Evolutionary conservation across 768 basidiomycete species (phyloP).

Genomic region (Rhodosporidiobolus odoratus): DNA sequence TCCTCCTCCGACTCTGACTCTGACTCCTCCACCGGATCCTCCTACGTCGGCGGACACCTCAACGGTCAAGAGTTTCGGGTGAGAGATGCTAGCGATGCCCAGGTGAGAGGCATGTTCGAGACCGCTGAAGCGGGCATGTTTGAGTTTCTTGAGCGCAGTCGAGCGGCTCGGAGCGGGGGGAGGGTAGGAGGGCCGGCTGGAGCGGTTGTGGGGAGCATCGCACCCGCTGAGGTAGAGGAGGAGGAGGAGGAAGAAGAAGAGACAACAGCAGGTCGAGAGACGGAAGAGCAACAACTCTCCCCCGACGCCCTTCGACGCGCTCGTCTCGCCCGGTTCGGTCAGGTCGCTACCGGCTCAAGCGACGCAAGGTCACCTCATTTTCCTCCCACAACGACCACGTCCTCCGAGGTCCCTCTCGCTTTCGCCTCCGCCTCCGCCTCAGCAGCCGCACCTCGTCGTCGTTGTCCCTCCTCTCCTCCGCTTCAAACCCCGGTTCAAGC

Average conservation of each 20-base stretch:
- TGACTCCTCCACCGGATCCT: not conserved
- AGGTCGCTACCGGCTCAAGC: not conserved
- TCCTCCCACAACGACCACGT: not conserved
- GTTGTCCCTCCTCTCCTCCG: not conserved
- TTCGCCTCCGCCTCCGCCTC: not conserved
- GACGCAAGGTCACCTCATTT: too few species aligned
- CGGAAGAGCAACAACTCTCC: not conserved
- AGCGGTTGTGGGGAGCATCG: not conserved
- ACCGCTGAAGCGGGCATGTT: not conserved
- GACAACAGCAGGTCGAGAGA: not conserved
- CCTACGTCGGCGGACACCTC: not conserved
- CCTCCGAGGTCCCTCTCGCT: not conserved
- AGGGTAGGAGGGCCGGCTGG: not conserved
- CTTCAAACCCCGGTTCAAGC: not conserved
- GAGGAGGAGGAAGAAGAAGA: not conserved
- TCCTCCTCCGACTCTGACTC: not conserved
- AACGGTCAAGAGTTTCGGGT: not conserved
- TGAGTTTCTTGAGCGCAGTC: not conserved
- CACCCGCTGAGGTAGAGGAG: not conserved
- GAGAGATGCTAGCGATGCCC: not conserved
- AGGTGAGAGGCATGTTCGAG: not conserved
- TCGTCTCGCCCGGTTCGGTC: not conserved
- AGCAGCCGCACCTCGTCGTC: not conserved
- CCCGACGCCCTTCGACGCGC: not conserved
- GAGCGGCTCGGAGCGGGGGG: not conserved